phyloP scores from a whole-genome alignment of 305 asterid genomes.

The Solanum hybrid region DNA sequence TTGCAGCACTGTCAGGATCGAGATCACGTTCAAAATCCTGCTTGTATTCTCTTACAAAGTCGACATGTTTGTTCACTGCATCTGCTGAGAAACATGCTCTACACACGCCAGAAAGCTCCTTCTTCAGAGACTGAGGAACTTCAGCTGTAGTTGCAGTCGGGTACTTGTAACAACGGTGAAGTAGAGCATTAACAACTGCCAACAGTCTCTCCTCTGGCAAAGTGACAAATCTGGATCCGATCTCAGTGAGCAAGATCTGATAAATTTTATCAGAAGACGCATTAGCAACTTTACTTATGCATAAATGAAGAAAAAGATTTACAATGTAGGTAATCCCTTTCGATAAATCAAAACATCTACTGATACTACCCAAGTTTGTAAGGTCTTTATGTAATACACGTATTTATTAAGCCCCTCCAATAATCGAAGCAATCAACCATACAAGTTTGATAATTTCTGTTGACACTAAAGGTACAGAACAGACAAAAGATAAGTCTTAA shows the following conservation, averaged over 20 bases:
- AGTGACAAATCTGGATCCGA: conserved; percentile 93
- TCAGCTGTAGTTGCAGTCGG: conserved; percentile 99
- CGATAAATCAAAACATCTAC: not conserved
- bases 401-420: not conserved
- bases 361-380: not conserved
- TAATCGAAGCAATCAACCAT: not conserved
- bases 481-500: not conserved
- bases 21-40: conserved; percentile 98
- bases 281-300: not conserved
- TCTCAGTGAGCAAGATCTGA: conserved; percentile 92
- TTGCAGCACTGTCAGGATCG: conserved; percentile 93
- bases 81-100: conserved; percentile 99
- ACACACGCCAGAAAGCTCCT: conserved; percentile 99
- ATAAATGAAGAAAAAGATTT: not conserved
- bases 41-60: conserved; percentile 95
- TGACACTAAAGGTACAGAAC: not conserved
- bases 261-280: not conserved
- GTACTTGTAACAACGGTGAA: conserved; percentile 98
- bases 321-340: not conserved
- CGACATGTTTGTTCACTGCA: conserved; percentile 99
- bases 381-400: not conserved
- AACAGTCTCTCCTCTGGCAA: conserved; percentile 96
- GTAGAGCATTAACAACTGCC: conserved; percentile 98
- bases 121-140: conserved; percentile 95
- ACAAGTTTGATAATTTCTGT: not conserved